Conservation (phyloP, 306 rosid species). For the Morella rubra region DNA sequence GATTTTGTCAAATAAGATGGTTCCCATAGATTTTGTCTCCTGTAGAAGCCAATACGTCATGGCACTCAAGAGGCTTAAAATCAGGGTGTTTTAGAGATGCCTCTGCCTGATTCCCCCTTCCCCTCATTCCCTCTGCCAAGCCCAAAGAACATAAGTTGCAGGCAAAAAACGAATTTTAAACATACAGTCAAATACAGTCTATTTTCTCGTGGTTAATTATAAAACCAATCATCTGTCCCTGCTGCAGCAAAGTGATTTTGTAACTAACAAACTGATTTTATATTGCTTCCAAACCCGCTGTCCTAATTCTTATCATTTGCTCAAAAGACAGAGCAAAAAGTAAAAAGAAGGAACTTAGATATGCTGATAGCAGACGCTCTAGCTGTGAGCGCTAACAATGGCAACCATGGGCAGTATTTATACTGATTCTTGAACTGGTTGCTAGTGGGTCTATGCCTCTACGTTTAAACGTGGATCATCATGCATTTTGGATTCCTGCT, state of each 20-base stretch:
- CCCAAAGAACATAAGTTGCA: background rate
- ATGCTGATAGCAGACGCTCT: too few relatives aligned
- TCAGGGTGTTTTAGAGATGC: background rate
- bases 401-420: conserved; percentile 15
- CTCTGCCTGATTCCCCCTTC: conserved; percentile 7
- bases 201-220: background rate
- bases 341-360: conserved; percentile 34
- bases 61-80: background rate
- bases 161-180: background rate
- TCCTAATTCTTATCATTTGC: conserved; percentile 14
- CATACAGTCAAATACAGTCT: background rate
- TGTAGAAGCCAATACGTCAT: background rate
- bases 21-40: background rate
- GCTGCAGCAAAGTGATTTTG: background rate
- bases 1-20: background rate
- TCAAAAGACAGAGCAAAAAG: conserved; percentile 39
- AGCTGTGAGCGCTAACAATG: too few relatives aligned
- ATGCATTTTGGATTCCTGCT: too few relatives aligned
- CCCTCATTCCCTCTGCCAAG: background rate
- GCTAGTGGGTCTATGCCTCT: too few relatives aligned
- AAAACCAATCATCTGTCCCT: background rate
- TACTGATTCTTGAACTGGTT: too few relatives aligned
- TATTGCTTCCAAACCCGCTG: background rate
- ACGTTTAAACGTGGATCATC: too few relatives aligned
- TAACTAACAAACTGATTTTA: background rate